A percentile compares a stretch with the other conserved stretches of the same genome.
These are phyloP conservation scores for Dipodascus geniculatus DNA, from an alignment of 805 yeast genomes.

Conservation along the genomic window DNA sequence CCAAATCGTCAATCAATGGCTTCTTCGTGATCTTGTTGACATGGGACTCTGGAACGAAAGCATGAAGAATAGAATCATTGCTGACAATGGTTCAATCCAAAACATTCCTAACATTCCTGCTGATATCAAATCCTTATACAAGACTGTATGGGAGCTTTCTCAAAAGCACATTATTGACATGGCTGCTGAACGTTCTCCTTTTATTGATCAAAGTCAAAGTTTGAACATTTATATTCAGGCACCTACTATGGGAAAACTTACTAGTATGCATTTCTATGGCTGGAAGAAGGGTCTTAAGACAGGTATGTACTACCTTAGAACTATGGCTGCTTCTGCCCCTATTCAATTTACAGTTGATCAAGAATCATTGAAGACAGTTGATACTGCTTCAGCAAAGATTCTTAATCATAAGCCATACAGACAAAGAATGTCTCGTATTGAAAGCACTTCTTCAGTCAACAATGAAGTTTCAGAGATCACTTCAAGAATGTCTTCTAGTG, in stretches of 20 bases:
- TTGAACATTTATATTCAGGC: constrained; percentile 77
- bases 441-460: constrained; percentile 5
- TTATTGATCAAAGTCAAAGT: constrained; percentile 81
- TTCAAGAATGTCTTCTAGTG: constrained; percentile 7
- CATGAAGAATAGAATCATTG: constrained; percentile 65
- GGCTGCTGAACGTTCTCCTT: constrained; percentile 71
- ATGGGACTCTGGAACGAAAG: constrained; percentile 74
- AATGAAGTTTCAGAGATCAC: constrained; percentile 7
- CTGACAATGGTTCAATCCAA: constrained; percentile 80
- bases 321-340: constrained; percentile 95
- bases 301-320: constrained; percentile 95
- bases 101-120: constrained; percentile 60
- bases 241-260: constrained; percentile 93
- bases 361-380: constrained; percentile 26
- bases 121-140: constrained; percentile 66
- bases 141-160: constrained; percentile 93
- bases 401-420: constrained; percentile 15
- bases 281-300: constrained; percentile 98
- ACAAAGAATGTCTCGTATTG: constrained; percentile 5
- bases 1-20: constrained; percentile 82
- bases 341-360: constrained; percentile 78
- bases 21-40: constrained; percentile 69
- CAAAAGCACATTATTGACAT: constrained; percentile 77
- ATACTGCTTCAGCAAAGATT: constrained; percentile 7
- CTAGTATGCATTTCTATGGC: constrained; percentile 97